These are phyloP conservation scores for Fomes fomentarius DNA, from an alignment of 1,284 basidiomycete species.

Conservation along the genomic window DNA sequence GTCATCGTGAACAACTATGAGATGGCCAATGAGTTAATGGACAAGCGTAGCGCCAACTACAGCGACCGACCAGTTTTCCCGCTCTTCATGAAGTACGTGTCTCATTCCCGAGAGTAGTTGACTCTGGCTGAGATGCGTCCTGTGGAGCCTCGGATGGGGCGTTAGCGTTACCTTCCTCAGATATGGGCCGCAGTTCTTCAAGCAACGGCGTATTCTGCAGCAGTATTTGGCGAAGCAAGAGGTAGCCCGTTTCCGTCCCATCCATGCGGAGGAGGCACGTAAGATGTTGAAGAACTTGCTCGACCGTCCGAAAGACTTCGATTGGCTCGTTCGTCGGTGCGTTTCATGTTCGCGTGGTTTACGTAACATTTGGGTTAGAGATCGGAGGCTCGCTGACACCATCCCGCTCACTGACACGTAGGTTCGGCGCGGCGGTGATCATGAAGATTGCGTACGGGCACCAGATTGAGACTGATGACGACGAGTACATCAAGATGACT, in stretches of 20 bases:
- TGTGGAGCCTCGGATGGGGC: conserved; percentile 21
- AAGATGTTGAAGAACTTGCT: conserved; percentile 26
- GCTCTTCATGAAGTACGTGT: conserved; percentile 26
- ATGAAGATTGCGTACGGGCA: conserved; percentile 34
- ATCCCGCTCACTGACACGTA: background rate
- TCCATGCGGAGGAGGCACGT: conserved; percentile 26
- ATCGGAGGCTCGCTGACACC: background rate
- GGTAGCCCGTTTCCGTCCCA: conserved; percentile 22
- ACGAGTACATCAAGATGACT: conserved; percentile 25
- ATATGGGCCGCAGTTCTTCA: conserved; percentile 29
- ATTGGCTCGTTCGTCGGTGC: conserved; percentile 26
- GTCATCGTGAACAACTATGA: conserved; percentile 39
- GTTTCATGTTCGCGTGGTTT: conserved; percentile 1
- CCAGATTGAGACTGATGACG: conserved; percentile 24
- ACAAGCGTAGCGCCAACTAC: conserved; percentile 40
- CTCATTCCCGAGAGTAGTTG: too few species aligned
- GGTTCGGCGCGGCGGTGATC: conserved; percentile 23
- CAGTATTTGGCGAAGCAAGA: conserved; percentile 27
- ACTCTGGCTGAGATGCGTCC: conserved; percentile 12
- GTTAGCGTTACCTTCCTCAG: conserved; percentile 23
- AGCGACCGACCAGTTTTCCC: conserved; percentile 37
- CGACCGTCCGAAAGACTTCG: conserved; percentile 25
- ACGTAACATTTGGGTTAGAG: background rate
- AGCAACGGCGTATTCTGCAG: conserved; percentile 30
- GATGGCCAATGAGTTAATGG: conserved; percentile 40